These are phyloP conservation scores for Mollisia scopiformis DNA, from an alignment of 2,329 filamentous ascomycete species.

Conservation along the genomic window DNA sequence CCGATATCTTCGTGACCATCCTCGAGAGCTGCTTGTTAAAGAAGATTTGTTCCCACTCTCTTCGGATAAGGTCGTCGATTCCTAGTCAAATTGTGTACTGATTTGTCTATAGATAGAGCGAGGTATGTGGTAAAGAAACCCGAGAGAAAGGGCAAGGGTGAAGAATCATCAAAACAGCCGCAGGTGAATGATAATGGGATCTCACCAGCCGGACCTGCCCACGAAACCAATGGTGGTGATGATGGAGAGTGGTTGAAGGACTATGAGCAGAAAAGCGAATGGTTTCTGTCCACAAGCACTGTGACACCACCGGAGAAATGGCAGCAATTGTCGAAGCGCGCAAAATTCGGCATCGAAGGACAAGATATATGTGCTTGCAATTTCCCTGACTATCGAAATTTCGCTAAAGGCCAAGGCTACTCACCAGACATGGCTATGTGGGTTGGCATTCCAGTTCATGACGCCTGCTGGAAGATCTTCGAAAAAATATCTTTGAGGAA, in stretches of 20 bases:
- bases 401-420: not conserved
- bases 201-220: not conserved
- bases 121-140: slow-evolving; percentile 15
- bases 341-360: not conserved
- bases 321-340: too few relatives aligned
- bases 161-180: not conserved
- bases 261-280: slow-evolving; percentile 11
- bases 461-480: slow-evolving; percentile 24
- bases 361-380: slow-evolving; percentile 2
- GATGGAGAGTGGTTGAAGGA: slow-evolving; percentile 3
- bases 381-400: not conserved
- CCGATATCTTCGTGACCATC: too few relatives aligned
- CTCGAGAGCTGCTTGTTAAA: too few relatives aligned
- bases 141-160: not conserved
- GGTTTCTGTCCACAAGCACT: too few relatives aligned
- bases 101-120: too few relatives aligned
- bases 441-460: slow-evolving; percentile 11
- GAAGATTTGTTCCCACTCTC: too few relatives aligned
- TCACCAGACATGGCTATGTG: not conserved
- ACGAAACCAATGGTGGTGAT: not conserved
- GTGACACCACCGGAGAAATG: too few relatives aligned
- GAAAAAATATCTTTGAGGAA: slow-evolving; percentile 9
- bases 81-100: too few relatives aligned
- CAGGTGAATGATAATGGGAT: too few relatives aligned
- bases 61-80: too few relatives aligned